phyloP scores from a whole-genome alignment of 345 rosid genomes.

The Brassica rapa region DNA sequence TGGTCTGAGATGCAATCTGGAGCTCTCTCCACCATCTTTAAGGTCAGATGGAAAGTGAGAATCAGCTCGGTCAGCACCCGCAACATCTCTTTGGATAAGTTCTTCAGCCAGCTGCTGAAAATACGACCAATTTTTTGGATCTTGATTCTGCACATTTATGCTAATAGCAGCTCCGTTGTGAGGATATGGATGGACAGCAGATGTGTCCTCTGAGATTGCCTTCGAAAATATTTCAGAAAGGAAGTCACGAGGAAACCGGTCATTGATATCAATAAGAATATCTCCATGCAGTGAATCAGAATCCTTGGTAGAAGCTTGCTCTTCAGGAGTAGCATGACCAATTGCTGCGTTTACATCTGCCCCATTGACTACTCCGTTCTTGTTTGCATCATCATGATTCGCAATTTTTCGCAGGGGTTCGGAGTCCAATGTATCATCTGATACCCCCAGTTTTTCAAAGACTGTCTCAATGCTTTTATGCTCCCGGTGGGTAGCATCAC shows the following conservation, averaged over 20 bases:
- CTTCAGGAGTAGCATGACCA: constrained; percentile 43
- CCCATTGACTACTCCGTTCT: constrained; percentile 39
- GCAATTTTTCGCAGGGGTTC: constrained; percentile 44
- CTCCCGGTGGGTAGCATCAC: constrained; percentile 48
- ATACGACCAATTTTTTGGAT: constrained; percentile 83
- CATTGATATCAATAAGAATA: constrained; percentile 79
- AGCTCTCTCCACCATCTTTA: constrained; percentile 43
- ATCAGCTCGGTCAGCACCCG: constrained; percentile 61
- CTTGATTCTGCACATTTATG: constrained; percentile 68
- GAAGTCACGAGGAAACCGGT: constrained; percentile 77
- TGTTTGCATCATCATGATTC: constrained; percentile 38
- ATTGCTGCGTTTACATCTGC: constrained; percentile 36
- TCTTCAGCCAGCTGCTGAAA: constrained; percentile 83
- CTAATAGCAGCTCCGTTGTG: constrained; percentile 69
- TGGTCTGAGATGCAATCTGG: constrained; percentile 45
- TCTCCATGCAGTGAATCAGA: constrained; percentile 53
- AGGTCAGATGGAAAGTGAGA: constrained; percentile 42
- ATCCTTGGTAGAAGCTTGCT: constrained; percentile 36
- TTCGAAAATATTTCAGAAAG: constrained; percentile 74
- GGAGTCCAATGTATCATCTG: constrained; percentile 39
- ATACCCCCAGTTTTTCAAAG: constrained; percentile 35
- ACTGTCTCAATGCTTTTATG: constrained; percentile 44
- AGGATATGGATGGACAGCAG: constrained; percentile 42
- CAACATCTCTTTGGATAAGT: constrained; percentile 55
- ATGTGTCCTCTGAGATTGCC: constrained; percentile 57